Evolutionary conservation across 495 filamentous ascomycete genomes (phyloP), one percentile per base, ranked within the genome.

Genomic region (Podospora tetraspora): DNA sequence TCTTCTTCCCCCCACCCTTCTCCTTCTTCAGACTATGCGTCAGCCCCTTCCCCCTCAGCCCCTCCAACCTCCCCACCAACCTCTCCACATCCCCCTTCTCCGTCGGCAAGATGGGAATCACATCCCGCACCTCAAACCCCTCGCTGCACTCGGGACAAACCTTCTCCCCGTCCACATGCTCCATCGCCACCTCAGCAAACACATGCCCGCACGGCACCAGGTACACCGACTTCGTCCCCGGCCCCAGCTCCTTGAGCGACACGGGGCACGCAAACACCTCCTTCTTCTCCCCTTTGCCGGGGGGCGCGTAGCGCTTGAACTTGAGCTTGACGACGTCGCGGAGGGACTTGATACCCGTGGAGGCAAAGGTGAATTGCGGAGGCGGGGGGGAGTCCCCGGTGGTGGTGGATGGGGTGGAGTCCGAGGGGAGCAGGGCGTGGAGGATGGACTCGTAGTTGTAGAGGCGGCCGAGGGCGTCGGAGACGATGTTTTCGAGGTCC

Each of bases 401-500:
- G 57, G 69, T 27, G 69, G 24, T 0, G 68, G 32, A 61, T 68
- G 59, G 32, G 30, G 75, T 74, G 61, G 61, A 73, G 64, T 87
- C 85, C 59, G 83, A 81, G 3, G 88, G 87, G 23, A 97, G 84
- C 3, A 99, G 83, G 65, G 89, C 91, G 71, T 92, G 88, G 56
- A 99, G 80, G 57, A 98, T 85, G 0, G 92, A 88, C 75, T 98
- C 93, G 78, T 97, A 98, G 74, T 97, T 98, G 82, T 97, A 99
- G 2, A 99, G 87, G 23, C 89, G 90, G 1, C 95, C 96, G 4
- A 85, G 83, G 32, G 84, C 90, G 79, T 99, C 95, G 1, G 92
- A 94, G 16, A 98, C 94, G 1, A 94, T 82, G 67, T 78, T 84
- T 1, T 93, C 91, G 16, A 85, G 79, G 3, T 86, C 79, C 3